phyloP scores from a whole-genome alignment of 2,329 filamentous ascomycete species.

The Ophioceras dolichostomum region DNA sequence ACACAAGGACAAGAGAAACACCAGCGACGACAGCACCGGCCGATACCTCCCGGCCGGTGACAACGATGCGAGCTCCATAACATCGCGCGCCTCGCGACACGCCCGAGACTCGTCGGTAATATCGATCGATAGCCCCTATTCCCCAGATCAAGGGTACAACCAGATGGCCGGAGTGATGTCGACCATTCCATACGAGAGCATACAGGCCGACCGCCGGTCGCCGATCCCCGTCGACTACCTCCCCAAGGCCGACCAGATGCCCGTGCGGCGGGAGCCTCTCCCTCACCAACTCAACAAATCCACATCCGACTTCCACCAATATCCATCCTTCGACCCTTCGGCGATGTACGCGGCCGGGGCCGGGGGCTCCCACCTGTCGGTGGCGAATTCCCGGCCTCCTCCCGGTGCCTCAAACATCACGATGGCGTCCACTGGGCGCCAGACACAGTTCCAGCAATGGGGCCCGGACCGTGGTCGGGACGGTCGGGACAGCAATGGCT shows the following conservation, averaged over 20 bases:
- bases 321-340: constrained; percentile 58
- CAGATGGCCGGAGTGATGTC: constrained; percentile 75
- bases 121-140: constrained; percentile 56
- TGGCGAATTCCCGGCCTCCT: constrained; percentile 40
- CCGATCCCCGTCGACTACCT: constrained; percentile 64
- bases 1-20: constrained; percentile 58
- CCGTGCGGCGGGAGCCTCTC: constrained; percentile 56
- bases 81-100: constrained; percentile 64
- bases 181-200: constrained; percentile 73
- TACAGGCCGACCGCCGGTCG: constrained; percentile 51
- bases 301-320: constrained; percentile 75
- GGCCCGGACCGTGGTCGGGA: constrained; percentile 44
- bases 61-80: constrained; percentile 48
- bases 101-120: constrained; percentile 59
- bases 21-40: constrained; percentile 38
- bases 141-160: constrained; percentile 54
- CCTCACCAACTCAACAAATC: constrained; percentile 76
- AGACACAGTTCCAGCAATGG: constrained; percentile 70
- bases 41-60: constrained; percentile 37
- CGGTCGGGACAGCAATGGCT: too few relatives aligned
- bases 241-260: constrained; percentile 51
- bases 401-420: constrained; percentile 48
- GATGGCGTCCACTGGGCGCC: constrained; percentile 59
- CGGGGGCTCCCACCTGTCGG: too few relatives aligned
- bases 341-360: too few relatives aligned